Evolutionary conservation across 169 alveolate genomes (phyloP).

Genomic region (Plasmodium coatneyi): DNA sequence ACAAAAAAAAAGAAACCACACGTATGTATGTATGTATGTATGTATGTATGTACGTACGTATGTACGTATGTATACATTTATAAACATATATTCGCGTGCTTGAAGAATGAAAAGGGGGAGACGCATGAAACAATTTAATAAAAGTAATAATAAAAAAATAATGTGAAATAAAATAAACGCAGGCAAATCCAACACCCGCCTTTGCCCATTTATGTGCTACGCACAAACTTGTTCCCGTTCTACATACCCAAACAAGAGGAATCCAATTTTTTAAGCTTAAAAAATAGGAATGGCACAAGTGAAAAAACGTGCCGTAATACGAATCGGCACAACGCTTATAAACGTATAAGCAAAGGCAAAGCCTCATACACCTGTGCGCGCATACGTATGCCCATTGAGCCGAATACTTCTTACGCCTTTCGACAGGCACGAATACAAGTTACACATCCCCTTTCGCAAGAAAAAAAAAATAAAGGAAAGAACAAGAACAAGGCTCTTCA

Average conservation of each 20-base stretch:
- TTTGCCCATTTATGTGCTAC: not conserved
- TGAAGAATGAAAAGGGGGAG: not conserved
- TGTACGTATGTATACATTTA: not conserved
- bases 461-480: not conserved
- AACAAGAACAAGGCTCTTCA: not conserved
- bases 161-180: not conserved
- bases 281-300: not conserved
- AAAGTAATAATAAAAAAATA: not conserved
- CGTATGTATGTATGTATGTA: not conserved
- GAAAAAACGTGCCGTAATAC: not conserved
- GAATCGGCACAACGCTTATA: not conserved
- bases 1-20: not conserved
- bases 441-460: not conserved
- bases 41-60: not conserved
- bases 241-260: conserved; percentile 13
- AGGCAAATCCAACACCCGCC: not conserved
- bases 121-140: not conserved
- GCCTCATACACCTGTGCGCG: not conserved
- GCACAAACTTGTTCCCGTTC: conserved; percentile 22
- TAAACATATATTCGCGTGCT: not conserved
- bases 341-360: not conserved
- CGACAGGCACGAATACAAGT: not conserved
- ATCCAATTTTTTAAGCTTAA: not conserved
- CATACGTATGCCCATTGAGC: not conserved
- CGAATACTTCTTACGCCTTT: not conserved